Evolutionary conservation across 257 asterid genomes (phyloP).

Genomic region (Forsythia suspensa): DNA sequence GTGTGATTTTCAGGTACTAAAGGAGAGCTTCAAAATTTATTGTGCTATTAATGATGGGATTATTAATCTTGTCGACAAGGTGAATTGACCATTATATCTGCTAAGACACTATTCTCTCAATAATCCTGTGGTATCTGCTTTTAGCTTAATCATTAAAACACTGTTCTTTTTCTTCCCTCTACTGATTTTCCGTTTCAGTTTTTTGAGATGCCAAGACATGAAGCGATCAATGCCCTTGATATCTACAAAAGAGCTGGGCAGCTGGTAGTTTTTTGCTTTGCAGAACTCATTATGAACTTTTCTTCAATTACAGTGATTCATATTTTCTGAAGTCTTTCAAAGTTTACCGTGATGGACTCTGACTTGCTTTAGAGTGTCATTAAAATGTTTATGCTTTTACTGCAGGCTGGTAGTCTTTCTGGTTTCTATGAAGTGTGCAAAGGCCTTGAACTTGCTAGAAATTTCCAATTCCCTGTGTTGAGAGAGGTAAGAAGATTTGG

Average conservation of each 20-base stretch:
- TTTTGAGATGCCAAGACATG: conserved; percentile 99
- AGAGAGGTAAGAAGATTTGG: conserved; percentile 63
- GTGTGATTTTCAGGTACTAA: conserved; percentile 74
- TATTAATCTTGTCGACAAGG: conserved; percentile 98
- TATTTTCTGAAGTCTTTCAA: conserved; percentile 11
- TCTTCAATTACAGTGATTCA: conserved; percentile 2
- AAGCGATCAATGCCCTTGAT: conserved; percentile 93
- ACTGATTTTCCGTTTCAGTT: conserved; percentile 57
- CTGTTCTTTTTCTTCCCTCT: conserved; percentile 7
- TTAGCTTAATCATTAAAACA: conserved; percentile 10
- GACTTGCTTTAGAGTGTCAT: conserved; percentile 11
- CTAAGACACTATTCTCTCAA: not conserved
- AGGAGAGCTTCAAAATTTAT: conserved; percentile 96
- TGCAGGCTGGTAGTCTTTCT: conserved; percentile 85
- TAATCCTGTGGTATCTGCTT: not conserved
- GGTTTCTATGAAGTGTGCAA: conserved; percentile 95
- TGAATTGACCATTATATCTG: conserved; percentile 29
- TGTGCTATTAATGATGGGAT: conserved; percentile 97
- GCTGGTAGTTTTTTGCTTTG: conserved; percentile 60
- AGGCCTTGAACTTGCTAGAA: conserved; percentile 96
- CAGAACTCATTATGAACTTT: conserved; percentile 6
- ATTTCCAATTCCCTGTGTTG: conserved; percentile 91
- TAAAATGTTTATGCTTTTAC: conserved; percentile 15
- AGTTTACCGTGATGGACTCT: conserved; percentile 8
- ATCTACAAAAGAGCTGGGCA: conserved; percentile 97